These are phyloP conservation scores for Penicillium arizonense DNA, from an alignment of 495 filamentous ascomycete species.

Conservation along the genomic window DNA sequence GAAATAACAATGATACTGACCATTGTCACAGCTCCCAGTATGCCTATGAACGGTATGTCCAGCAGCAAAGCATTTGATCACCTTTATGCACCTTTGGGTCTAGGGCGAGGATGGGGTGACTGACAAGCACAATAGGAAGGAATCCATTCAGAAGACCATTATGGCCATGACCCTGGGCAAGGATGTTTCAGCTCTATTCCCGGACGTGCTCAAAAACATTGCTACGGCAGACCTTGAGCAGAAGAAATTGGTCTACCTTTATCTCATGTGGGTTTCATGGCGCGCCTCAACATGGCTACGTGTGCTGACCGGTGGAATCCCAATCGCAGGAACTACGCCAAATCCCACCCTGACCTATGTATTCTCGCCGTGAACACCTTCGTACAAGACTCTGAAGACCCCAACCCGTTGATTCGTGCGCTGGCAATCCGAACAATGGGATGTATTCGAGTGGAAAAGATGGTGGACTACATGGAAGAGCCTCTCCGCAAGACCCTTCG, in stretches of 20 bases:
- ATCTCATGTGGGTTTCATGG: conserved; percentile 73
- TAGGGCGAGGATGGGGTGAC: conserved; percentile 15
- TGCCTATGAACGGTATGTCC: conserved; percentile 82
- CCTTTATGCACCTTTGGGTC: not conserved
- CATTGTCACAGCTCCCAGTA: conserved; percentile 72
- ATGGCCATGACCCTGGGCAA: conserved; percentile 99
- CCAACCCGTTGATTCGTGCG: conserved; percentile 92
- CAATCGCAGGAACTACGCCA: conserved; percentile 90
- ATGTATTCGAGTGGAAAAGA: conserved; percentile 97
- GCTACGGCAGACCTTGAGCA: conserved; percentile 93
- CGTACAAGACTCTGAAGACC: conserved; percentile 98
- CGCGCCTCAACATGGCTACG: conserved; percentile 1
- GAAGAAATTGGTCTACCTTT: conserved; percentile 99
- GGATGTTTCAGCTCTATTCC: conserved; percentile 96
- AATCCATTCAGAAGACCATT: conserved; percentile 98
- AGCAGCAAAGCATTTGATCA: not conserved
- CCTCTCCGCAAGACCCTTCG: conserved; percentile 92
- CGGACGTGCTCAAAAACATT: conserved; percentile 98
- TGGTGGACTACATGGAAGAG: conserved; percentile 99
- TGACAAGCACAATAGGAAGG: conserved; percentile 62
- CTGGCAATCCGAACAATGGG: conserved; percentile 99
- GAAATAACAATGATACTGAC: conserved; percentile 25
- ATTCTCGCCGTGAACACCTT: conserved; percentile 99
- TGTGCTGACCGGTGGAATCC: conserved; percentile 13
- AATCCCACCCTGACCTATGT: conserved; percentile 98